phyloP scores from a whole-genome alignment of 208 protist genomes.

The Acanthamoeba lenticulata region DNA sequence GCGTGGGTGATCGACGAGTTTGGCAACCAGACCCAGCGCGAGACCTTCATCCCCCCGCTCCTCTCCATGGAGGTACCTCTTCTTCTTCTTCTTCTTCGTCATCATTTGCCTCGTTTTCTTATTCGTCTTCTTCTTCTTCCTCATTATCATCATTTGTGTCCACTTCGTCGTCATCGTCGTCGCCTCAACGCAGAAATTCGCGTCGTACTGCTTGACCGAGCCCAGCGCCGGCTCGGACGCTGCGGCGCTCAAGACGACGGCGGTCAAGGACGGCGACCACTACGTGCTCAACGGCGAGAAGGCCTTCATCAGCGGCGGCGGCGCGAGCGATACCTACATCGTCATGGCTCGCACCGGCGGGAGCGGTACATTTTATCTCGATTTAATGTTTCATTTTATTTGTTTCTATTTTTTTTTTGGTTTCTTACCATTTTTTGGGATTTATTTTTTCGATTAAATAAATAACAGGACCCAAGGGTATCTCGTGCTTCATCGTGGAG shows the following conservation, averaged over 20 bases:
- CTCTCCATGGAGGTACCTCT: conserved; percentile 66
- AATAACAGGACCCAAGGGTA: conserved; percentile 82
- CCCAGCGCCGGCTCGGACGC: conserved; percentile 86
- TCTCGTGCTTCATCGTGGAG: conserved; percentile 86
- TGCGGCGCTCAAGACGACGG: conserved; percentile 84
- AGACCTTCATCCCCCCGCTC: conserved; percentile 80
- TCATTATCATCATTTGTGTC: not conserved
- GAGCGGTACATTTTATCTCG: conserved; percentile 24
- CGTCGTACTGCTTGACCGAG: conserved; percentile 89
- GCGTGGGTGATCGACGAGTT: conserved; percentile 87
- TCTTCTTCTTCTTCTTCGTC: not conserved
- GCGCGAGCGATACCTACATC: conserved; percentile 84
- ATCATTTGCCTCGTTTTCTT: not conserved
- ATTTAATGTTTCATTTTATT: not conserved
- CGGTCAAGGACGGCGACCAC: conserved; percentile 79
- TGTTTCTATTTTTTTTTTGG: not conserved
- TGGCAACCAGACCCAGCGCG: conserved; percentile 82
- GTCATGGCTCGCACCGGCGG: conserved; percentile 85
- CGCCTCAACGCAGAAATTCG: conserved; percentile 67
- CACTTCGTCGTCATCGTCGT: not conserved
- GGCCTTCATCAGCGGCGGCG: conserved; percentile 89
- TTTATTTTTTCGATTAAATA: not conserved
- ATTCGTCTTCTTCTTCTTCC: not conserved
- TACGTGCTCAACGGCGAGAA: conserved; percentile 89
- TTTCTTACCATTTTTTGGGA: not conserved